phyloP scores from a whole-genome alignment of 768 basidiomycete species.

The Mycena vitilis region DNA sequence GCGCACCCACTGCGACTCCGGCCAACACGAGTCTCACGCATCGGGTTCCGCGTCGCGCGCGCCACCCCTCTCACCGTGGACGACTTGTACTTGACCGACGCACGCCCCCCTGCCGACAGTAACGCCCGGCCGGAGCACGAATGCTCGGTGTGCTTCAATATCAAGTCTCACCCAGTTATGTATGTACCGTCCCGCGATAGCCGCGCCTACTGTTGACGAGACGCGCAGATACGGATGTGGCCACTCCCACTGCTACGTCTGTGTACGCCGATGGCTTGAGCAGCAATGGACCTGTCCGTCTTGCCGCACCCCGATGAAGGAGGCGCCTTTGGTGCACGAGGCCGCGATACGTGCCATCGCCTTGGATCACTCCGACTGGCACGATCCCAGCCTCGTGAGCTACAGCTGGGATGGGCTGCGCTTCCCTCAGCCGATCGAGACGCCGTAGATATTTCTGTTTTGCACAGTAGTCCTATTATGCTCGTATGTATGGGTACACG shows the following conservation, averaged over 20 bases:
- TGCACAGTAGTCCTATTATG: too few species aligned
- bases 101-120: not conserved
- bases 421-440: too few species aligned
- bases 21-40: not conserved
- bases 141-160: not conserved
- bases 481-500: too few species aligned
- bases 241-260: not conserved
- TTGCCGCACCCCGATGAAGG: not conserved
- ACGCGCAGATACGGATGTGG: not conserved
- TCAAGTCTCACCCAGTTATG: conserved; percentile 2
- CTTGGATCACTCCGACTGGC: not conserved
- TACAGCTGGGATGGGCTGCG: too few species aligned
- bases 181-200: not conserved
- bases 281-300: not conserved
- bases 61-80: not conserved
- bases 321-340: too few species aligned
- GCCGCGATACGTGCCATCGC: too few species aligned
- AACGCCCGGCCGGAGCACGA: not conserved
- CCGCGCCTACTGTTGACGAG: not conserved
- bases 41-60: not conserved
- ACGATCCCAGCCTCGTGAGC: not conserved
- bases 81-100: not conserved
- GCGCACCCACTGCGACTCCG: too few species aligned
- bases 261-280: not conserved
- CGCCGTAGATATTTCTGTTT: too few species aligned